Conservation (phyloP, 257 asterid genomes). For the Striga asiatica region DNA sequence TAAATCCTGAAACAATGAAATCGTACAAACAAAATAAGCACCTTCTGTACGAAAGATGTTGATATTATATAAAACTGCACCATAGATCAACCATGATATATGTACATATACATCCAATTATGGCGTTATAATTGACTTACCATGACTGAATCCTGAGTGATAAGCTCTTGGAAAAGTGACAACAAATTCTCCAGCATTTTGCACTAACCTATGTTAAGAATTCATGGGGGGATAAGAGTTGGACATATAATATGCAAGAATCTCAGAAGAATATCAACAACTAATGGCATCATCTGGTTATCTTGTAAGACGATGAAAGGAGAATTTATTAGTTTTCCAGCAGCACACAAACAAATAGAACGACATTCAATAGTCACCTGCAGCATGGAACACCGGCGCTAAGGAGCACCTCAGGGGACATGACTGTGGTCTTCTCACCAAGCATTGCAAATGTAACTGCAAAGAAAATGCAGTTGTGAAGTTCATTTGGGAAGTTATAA, state of each 20-base stretch:
- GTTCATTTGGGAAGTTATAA: conserved; percentile 11
- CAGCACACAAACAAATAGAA: conserved; percentile 14
- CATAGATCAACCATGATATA: conserved; percentile 6
- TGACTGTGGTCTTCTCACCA: conserved; percentile 97
- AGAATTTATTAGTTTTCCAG: background rate
- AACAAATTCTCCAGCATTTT: conserved; percentile 96
- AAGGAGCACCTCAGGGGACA: conserved; percentile 97
- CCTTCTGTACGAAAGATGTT: background rate
- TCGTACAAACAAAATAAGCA: conserved; percentile 9
- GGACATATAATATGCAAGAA: conserved; percentile 8
- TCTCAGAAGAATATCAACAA: background rate
- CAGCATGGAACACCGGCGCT: conserved; percentile 98
- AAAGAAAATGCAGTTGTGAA: conserved; percentile 23
- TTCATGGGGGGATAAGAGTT: conserved; percentile 9
- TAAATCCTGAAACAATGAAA: conserved; percentile 57
- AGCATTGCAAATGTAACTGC: conserved; percentile 97
- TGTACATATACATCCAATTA: background rate
- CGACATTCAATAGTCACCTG: conserved; percentile 52
- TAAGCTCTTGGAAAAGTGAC: conserved; percentile 99
- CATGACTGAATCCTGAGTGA: conserved; percentile 99
- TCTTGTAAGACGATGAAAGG: background rate
- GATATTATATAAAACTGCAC: background rate
- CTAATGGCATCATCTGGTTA: background rate
- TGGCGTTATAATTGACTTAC: conserved; percentile 31
- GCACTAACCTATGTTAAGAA: conserved; percentile 67